phyloP scores from a whole-genome alignment of 768 basidiomycete species.

The Hydnomerulius pinastri region DNA sequence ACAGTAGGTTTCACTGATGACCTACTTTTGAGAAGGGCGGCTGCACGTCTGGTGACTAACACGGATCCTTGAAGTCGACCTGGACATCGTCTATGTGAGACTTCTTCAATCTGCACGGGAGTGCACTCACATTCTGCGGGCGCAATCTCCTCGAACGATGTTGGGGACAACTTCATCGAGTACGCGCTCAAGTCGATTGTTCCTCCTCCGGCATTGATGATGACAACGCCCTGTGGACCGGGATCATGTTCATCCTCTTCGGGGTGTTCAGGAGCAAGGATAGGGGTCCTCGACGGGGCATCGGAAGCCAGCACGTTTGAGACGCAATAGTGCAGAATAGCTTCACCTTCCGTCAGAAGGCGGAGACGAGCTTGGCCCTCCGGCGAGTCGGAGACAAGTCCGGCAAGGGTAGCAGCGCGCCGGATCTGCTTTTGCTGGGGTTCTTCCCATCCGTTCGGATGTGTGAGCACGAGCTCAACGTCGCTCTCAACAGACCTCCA shows the following conservation, averaged over 20 bases:
- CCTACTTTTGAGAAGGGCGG: slow-evolving; percentile 33
- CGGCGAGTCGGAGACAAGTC: slow-evolving; percentile 43
- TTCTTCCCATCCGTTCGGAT: slow-evolving; percentile 68
- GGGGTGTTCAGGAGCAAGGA: slow-evolving; percentile 10
- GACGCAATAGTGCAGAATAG: slow-evolving; percentile 57
- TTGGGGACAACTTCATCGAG: slow-evolving; percentile 39
- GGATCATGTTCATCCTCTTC: slow-evolving; percentile 10
- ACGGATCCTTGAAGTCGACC: slow-evolving; percentile 42
- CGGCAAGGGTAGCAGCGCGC: slow-evolving; percentile 49
- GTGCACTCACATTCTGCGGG: slow-evolving; percentile 29
- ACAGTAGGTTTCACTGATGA: no score
- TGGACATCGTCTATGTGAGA: slow-evolving; percentile 8
- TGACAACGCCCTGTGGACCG: slow-evolving; percentile 35
- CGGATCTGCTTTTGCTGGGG: slow-evolving; percentile 55
- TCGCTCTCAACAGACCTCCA: slow-evolving; percentile 43
- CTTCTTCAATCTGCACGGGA: neutral
- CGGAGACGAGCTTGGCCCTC: slow-evolving; percentile 43
- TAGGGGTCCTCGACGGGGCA: neutral
- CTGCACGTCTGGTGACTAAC: slow-evolving; percentile 35
- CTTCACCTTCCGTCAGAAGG: slow-evolving; percentile 63
- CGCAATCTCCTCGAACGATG: slow-evolving; percentile 37
- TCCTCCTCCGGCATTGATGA: slow-evolving; percentile 52
- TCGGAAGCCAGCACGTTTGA: slow-evolving; percentile 40
- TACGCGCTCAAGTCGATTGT: slow-evolving; percentile 43
- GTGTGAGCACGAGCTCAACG: slow-evolving; percentile 53